Evolutionary conservation across 108 stramenopile genomes (phyloP), one percentile per base, ranked within the genome.

Genomic region (Cyclostephanos tholiformis): DNA sequence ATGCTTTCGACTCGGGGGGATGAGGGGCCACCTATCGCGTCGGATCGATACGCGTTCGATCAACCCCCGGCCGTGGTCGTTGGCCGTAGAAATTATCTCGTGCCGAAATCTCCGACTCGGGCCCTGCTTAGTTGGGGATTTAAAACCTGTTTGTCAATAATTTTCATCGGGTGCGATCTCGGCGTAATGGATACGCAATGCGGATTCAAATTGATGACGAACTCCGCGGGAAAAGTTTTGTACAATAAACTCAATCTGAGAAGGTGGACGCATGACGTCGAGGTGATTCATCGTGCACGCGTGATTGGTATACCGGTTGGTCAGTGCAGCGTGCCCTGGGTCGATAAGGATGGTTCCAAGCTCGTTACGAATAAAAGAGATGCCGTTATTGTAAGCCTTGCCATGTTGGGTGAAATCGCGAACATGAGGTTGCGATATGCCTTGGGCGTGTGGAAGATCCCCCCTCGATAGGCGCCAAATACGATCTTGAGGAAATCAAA

Each of bases 201-300:
- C 74, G 93, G 89, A 13, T 88, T 88, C 76, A 94, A 94, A 62
- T 65, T 94, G 36, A 84, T 91, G 86, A 90, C 89, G 12, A 25
- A 79, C 0, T 48, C 69, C 0, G 83, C 86, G 12, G 87, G 85
- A 4, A 50, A 63, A 26, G 4, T 44, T 4, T 57, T 91, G 2
- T 94, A 90, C 62, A 25, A 68, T n/a, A 46, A 87, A 57, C 68
- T 94, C 16, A 49, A 90, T 69, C 59, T 90, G n/a, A 39, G 70
- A 50, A 60, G 89, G 56, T 94, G 93, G 93, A 78, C 89, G 19
- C 89, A 94, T 64, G 93, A 94, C 67, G 93, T 94, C 14, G 90
- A 94, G 77, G 88, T 94, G 12, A 65, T 91, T 23, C 84, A 83
- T 82, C 82, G 89, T 22, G 89, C 90, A 0, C 69, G 52, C 23